Base-by-base conservation (phyloP, 163 green algal species). In the Chlamydomonas reinhardtii region DNA sequence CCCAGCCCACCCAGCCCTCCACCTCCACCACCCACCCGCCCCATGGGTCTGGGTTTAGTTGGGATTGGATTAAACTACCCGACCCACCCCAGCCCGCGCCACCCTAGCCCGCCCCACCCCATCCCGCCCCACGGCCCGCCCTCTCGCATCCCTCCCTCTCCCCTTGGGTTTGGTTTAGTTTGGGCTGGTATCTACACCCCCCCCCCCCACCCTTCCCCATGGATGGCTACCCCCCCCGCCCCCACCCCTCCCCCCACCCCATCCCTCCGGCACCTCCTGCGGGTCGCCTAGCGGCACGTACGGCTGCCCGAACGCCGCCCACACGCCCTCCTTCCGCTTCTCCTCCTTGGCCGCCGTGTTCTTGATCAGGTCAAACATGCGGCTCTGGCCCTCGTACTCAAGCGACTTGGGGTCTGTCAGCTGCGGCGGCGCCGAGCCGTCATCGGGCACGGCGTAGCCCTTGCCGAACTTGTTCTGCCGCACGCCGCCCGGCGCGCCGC, bases 301-400 rank as follows among this genome's bases (percentile, higher is more conserved):
- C 14, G 92, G 90, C 66, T 92, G 87, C 22, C 92, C 91, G 76
- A 94, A 94, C 25, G 75, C 86, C 6, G 92, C 91, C 91, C 91
- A 95, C 0, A 95, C 92, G 27, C 92, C 92, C 31, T 73, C 48
- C 34, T 80, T 75, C 8, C 52, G 32, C 76, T 90, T 92, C 29
- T 91, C 87, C 9, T 89, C 86, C 52, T 88, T 91, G 32, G 76
- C 37, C 64, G 83, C 74, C 9, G 83, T 77, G 73, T 77, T 78
- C 37, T 90, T 88, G 16, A 95, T 94, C 52, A 93, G 68, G 6
- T 91, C 81, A 72, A 93, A 88, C 91, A 95, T 90, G 32, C 91
- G 89, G 19, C 75, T 73, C 74, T 93, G 90, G 19, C 91, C 92
- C 84, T 94, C 92, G 35, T 92, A 91, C 52, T 94, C 89, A 24